Evolutionary conservation across 2,329 filamentous ascomycete genomes (phyloP).

Genomic region (Calonectria henricotiae): DNA sequence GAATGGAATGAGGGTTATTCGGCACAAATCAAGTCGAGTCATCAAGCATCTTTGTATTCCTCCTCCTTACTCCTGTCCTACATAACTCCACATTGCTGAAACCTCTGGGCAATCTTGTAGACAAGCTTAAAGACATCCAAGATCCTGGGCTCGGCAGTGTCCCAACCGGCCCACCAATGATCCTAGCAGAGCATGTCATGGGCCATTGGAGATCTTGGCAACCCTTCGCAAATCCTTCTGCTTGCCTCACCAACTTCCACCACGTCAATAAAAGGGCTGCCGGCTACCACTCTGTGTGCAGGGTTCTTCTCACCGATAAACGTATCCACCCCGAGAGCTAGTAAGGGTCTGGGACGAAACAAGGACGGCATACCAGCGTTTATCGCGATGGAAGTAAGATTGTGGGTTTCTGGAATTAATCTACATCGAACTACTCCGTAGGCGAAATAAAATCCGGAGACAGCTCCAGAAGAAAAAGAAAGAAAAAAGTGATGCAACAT

Average conservation of each 20-base stretch:
- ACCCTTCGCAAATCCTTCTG: neutral
- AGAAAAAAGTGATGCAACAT: neutral
- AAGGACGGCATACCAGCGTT: neutral
- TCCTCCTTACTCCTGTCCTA: neutral
- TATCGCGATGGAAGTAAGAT: neutral
- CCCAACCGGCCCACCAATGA: neutral
- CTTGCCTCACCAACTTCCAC: neutral
- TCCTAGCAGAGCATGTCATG: neutral
- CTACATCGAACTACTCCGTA: neutral
- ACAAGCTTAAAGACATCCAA: constrained; percentile 4
- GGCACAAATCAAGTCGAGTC: neutral
- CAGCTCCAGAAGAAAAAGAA: neutral
- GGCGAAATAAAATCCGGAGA: neutral
- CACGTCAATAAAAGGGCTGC: neutral
- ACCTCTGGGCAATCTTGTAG: neutral
- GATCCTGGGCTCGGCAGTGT: neutral
- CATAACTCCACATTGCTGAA: constrained; percentile 13
- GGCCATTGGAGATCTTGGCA: neutral
- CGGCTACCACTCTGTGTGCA: neutral
- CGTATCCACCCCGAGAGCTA: neutral
- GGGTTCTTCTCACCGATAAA: neutral
- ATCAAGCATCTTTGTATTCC: neutral
- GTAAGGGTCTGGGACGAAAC: neutral
- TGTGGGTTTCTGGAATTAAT: neutral
- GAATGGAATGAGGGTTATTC: neutral